phyloP scores from a whole-genome alignment of 78 protist genomes.

The Pigoraptor vietnamica region DNA sequence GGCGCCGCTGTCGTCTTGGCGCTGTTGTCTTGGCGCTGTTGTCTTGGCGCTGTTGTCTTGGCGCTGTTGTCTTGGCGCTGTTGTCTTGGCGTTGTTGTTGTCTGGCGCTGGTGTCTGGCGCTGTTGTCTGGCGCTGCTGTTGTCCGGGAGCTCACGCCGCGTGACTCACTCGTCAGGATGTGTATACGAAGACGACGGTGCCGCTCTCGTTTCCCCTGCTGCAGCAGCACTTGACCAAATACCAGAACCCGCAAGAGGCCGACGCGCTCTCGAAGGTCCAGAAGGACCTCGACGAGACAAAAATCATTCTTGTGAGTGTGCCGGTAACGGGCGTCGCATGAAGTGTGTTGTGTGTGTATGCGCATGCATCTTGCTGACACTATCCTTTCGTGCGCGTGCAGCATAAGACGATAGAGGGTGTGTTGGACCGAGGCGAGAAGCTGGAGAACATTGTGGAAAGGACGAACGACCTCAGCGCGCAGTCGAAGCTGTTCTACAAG shows the following conservation, averaged over 20 bases:
- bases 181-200: background rate
- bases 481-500: background rate
- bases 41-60: too few relatives aligned
- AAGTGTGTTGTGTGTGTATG: too few relatives aligned
- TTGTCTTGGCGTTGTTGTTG: too few relatives aligned
- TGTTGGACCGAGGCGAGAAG: background rate
- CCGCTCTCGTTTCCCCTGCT: background rate
- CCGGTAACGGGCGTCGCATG: too few relatives aligned
- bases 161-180: background rate
- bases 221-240: background rate
- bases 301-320: slow-evolving; percentile 6
- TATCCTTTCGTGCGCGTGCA: background rate
- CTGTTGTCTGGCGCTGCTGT: background rate
- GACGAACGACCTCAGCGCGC: background rate
- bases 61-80: too few relatives aligned
- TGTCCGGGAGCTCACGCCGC: too few relatives aligned
- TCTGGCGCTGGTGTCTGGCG: too few relatives aligned
- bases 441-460: background rate
- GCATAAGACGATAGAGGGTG: background rate
- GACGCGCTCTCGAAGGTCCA: slow-evolving; percentile 27
- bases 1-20: too few relatives aligned
- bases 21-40: too few relatives aligned
- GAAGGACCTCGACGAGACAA: slow-evolving; percentile 50
- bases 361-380: background rate
- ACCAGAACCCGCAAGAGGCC: slow-evolving; percentile 45